Base-by-base conservation (phyloP, 2,329 filamentous ascomycete species). In the Xylaria sp. region DNA sequence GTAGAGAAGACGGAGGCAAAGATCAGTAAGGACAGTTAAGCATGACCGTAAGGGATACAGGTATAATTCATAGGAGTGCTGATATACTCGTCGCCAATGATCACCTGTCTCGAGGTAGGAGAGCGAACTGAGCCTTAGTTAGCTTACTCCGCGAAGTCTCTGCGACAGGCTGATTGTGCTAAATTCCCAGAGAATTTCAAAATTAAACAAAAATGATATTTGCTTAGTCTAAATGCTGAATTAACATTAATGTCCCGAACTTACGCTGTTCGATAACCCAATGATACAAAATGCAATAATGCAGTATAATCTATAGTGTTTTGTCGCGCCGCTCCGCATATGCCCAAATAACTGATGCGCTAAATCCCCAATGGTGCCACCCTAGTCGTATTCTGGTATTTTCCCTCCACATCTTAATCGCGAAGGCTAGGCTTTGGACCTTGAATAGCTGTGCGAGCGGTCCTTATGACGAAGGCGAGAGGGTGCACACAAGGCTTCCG, bases 401-500 rank as follows among this genome's bases (percentile, higher is more conserved):
- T 9, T 23, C 31, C 23, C 25, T 2, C 25, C 23, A 50, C 46
- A 25, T 50, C 9, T 5, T 3, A 50, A 12, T 12, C 4, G 10
- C 6, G 10, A 52, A 15, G 25, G n/a, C 31, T 2, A 37, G 2
- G 28, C 18, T 8, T 20, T 20, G 5, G 50, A 52, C 25, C 50
- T 31, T 9, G 12, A 2, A 18, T 25, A 31, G 12, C 13, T 18
- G 13, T 7, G 2, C 13, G 31, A 23, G 52, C 18, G 31, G 20
- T 39, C 12, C 9, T 55, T 23, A 55, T 39, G 34, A 34, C 4
- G 54, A 18, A 4, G 54, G 18, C 9, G 37, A 41, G 2, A 20
- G 5, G 23, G 48, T 15, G 71, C 75, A 77, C n/a, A 71, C 55
- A 39, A 77, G 69, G 68, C 72, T 76, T 39, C 74, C 74, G 20